phyloP scores from a whole-genome alignment of 2,329 filamentous ascomycete genomes.

The Bipolaris oryzae region DNA sequence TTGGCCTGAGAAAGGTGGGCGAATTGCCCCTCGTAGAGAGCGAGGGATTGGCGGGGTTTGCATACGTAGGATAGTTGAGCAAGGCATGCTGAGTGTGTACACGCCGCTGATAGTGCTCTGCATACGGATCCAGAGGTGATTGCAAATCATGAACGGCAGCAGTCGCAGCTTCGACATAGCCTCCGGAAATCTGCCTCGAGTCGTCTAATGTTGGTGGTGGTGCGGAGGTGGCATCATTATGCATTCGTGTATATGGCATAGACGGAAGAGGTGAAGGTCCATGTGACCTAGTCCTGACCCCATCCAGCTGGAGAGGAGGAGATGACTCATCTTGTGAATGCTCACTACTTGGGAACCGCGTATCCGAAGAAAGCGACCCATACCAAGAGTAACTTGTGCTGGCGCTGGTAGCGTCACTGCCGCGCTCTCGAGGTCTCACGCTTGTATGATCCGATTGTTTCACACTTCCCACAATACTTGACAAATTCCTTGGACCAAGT shows the following conservation, averaged over 20 bases:
- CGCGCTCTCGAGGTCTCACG: slow-evolving; percentile 14
- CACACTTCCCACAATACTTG: neutral
- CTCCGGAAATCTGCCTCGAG: slow-evolving; percentile 1
- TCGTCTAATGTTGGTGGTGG: slow-evolving; percentile 1
- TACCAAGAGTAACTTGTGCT: slow-evolving; percentile 43
- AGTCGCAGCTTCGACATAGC: slow-evolving; percentile 22
- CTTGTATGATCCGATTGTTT: neutral
- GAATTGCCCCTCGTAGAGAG: neutral
- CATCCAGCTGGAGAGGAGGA: slow-evolving; percentile 2
- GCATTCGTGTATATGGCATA: slow-evolving; percentile 29
- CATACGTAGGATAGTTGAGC: neutral
- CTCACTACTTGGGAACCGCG: slow-evolving; percentile 32
- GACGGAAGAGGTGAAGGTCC: slow-evolving; percentile 27
- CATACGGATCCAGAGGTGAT: slow-evolving; percentile 37
- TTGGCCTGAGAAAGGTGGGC: slow-evolving; percentile 9
- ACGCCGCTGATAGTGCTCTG: slow-evolving; percentile 22
- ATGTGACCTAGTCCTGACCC: neutral
- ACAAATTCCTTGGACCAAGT: neutral
- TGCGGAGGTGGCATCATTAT: slow-evolving; percentile 4
- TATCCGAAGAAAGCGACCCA: slow-evolving; percentile 33
- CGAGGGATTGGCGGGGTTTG: neutral
- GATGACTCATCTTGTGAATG: slow-evolving; percentile 19
- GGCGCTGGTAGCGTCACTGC: slow-evolving; percentile 36
- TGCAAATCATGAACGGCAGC: slow-evolving; percentile 27
- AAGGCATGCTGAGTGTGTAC: slow-evolving; percentile 9